A percentile compares a stretch with the other conserved stretches of the same genome.
phyloP scores from a whole-genome alignment of 306 rosid species.

The Ochetophila trinervis region DNA sequence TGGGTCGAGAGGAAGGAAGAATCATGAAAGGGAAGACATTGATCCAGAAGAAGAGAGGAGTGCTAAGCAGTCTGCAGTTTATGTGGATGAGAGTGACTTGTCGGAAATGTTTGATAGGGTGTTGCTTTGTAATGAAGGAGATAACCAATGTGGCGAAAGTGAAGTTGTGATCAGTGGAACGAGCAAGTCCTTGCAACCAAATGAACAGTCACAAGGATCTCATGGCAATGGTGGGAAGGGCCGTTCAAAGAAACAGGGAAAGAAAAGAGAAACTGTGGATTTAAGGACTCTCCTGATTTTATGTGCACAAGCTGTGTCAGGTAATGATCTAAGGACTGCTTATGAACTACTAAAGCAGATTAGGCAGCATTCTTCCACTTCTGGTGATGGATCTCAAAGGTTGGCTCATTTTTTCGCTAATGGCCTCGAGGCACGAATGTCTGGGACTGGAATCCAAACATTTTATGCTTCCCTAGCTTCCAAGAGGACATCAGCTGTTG shows the following conservation, averaged over 20 bases:
- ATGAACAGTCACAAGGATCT: constrained; percentile 12
- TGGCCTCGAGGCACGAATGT: constrained; percentile 38
- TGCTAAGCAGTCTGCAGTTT: constrained; percentile 40
- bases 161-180: constrained; percentile 17
- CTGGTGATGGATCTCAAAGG: constrained; percentile 38
- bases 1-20: constrained; percentile 33
- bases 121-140: constrained; percentile 24
- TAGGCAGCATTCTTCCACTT: constrained; percentile 36
- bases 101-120: constrained; percentile 37
- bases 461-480: constrained; percentile 17
- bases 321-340: constrained; percentile 22
- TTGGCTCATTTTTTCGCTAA: constrained; percentile 41
- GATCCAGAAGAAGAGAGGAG: constrained; percentile 39
- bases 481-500: constrained; percentile 16
- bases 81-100: constrained; percentile 25
- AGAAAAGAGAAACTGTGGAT: constrained; percentile 35
- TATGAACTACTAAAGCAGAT: constrained; percentile 32
- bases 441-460: constrained; percentile 25
- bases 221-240: constrained; percentile 22
- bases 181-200: constrained; percentile 18
- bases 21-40: constrained; percentile 29
- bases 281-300: constrained; percentile 32
- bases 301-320: constrained; percentile 40
- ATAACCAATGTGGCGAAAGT: constrained; percentile 1
- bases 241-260: constrained; percentile 23